Conservation (phyloP, 176 grass and related monocot species). For the Melocanna baccifera region DNA sequence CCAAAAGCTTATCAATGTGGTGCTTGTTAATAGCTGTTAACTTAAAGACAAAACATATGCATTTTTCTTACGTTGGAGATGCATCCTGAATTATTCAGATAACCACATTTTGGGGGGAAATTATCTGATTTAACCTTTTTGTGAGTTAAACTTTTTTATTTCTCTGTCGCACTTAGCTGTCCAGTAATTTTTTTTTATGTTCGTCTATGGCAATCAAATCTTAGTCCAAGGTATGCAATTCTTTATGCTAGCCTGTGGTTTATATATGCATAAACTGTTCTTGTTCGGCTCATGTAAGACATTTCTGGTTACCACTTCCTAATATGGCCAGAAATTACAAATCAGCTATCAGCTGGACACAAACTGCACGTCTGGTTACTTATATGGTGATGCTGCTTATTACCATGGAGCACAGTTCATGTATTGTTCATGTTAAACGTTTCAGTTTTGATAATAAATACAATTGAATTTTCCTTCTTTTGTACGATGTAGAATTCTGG, state of each 20-base stretch:
- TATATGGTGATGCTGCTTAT: background rate
- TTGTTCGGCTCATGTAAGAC: background rate
- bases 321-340: background rate
- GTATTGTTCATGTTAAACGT: background rate
- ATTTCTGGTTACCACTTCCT: background rate
- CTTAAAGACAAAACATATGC: background rate
- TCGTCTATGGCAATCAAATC: background rate
- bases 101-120: background rate
- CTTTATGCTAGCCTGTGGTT: background rate
- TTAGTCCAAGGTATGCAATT: background rate
- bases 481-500: background rate
- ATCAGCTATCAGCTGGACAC: background rate
- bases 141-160: background rate
- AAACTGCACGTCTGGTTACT: background rate
- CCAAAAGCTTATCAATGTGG: background rate
- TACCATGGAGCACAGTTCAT: background rate
- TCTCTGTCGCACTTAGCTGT: background rate
- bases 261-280: background rate
- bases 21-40: background rate
- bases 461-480: background rate
- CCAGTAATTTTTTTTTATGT: background rate
- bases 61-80: background rate
- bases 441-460: background rate
- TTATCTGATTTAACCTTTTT: background rate
- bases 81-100: background rate